These are phyloP conservation scores for Rutstroemia sp. DNA, from an alignment of 2,329 filamentous ascomycete genomes.

Conservation along the genomic window DNA sequence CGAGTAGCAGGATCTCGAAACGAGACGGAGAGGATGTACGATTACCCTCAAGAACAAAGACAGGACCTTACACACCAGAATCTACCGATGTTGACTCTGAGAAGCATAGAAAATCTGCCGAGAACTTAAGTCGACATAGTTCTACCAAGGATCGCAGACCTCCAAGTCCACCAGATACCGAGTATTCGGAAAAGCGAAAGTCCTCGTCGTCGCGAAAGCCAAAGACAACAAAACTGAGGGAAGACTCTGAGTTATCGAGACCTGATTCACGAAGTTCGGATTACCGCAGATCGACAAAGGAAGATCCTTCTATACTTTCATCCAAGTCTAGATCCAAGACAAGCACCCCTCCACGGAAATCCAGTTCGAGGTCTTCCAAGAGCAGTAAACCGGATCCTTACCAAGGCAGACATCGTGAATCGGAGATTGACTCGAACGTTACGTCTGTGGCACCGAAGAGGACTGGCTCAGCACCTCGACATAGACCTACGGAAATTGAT, in stretches of 20 bases:
- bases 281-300: conserved; percentile 19
- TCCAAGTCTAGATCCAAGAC: conserved; percentile 49
- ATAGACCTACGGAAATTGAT: conserved; percentile 20
- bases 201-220: conserved; percentile 30
- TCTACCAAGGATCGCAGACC: conserved; percentile 41
- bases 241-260: conserved; percentile 30
- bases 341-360: conserved; percentile 42
- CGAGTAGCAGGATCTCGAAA: background rate
- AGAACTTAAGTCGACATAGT: conserved; percentile 35
- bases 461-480: conserved; percentile 32
- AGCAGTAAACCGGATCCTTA: conserved; percentile 28
- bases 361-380: conserved; percentile 19
- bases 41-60: conserved; percentile 17
- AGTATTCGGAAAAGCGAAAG: conserved; percentile 40
- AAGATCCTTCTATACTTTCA: conserved; percentile 46
- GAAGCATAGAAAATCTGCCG: conserved; percentile 40
- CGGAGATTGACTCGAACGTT: conserved; percentile 29
- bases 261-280: conserved; percentile 36
- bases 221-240: conserved; percentile 25
- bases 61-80: conserved; percentile 55
- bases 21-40: conserved; percentile 14
- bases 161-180: conserved; percentile 59
- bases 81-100: conserved; percentile 58
- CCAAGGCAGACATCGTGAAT: conserved; percentile 21
- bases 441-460: conserved; percentile 35